Conservation (phyloP, 306 rosid genomes). For the Rosa lucieae region DNA sequence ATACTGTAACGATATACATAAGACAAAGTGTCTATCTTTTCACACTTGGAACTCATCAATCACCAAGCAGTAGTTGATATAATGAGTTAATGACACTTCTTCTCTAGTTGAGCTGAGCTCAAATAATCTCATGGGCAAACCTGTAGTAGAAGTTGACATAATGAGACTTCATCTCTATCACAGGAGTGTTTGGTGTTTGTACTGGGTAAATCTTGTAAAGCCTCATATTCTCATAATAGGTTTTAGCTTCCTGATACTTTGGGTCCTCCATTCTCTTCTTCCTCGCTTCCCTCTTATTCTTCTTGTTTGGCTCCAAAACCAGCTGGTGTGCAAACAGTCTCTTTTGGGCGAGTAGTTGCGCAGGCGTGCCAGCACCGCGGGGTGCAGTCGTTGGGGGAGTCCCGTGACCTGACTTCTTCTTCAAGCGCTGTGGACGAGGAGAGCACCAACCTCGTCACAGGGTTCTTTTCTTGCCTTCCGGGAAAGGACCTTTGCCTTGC, state of each 20-base stretch:
- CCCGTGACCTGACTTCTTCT: too few species aligned
- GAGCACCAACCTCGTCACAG: too few species aligned
- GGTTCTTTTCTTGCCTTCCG: too few species aligned
- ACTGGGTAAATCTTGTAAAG: not conserved
- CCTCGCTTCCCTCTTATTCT: not conserved
- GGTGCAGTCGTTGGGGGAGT: too few species aligned
- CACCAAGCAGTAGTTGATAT: not conserved
- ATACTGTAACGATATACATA: not conserved
- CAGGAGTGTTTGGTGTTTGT: not conserved
- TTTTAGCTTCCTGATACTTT: not conserved
- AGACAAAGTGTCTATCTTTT: not conserved
- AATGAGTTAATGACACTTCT: too few species aligned
- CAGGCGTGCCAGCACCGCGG: too few species aligned
- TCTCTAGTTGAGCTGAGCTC: not conserved
- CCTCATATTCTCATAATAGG: not conserved
- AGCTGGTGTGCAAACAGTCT: too few species aligned
- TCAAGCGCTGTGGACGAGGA: too few species aligned
- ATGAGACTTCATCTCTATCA: not conserved
- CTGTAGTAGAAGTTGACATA: not conserved
- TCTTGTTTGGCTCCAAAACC: not conserved
- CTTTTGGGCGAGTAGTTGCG: too few species aligned
- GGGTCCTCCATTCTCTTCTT: conserved; percentile 15
- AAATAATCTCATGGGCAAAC: not conserved
- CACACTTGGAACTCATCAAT: not conserved
- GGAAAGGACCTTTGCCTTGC: too few species aligned